These are phyloP conservation scores for Wallacemonas sp. DNA, from an alignment of 208 protist species.

Conservation along the genomic window DNA sequence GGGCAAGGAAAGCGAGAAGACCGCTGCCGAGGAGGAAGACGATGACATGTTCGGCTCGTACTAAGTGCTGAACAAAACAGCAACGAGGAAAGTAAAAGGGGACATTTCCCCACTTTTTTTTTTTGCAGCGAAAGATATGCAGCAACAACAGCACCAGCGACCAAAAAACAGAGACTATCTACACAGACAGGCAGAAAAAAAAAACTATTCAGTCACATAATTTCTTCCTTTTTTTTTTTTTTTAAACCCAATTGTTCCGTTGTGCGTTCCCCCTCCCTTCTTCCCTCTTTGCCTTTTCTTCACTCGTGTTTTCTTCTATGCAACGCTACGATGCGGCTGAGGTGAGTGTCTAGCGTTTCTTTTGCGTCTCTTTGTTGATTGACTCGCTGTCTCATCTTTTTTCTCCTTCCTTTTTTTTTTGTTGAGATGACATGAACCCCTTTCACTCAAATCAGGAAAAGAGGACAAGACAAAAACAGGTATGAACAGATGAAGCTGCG, in stretches of 20 bases:
- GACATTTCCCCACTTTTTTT: conserved; percentile 17
- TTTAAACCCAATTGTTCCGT: too few relatives aligned
- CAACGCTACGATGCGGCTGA: too few relatives aligned
- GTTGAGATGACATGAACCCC: neutral
- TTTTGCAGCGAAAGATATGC: neutral
- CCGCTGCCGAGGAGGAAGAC: conserved; percentile 18
- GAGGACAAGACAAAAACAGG: neutral
- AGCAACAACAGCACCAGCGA: neutral
- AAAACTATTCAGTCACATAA: conserved; percentile 18
- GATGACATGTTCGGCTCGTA: conserved; percentile 35
- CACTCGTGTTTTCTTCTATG: neutral
- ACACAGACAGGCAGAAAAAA: neutral
- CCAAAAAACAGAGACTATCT: neutral
- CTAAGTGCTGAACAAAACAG: too few relatives aligned
- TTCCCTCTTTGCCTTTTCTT: conserved; percentile 5
- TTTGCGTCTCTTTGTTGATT: conserved; percentile 14
- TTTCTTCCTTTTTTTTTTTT: conserved; percentile 14
- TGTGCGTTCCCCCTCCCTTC: too few relatives aligned
- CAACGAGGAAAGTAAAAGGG: too few relatives aligned
- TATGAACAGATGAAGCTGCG: neutral
- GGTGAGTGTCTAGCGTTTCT: too few relatives aligned
- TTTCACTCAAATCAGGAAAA: neutral
- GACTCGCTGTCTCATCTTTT: neutral
- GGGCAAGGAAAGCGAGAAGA: conserved; percentile 11
- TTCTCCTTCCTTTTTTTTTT: neutral